Conservation (phyloP, 208 protist species). For the Leishmania arabica region DNA sequence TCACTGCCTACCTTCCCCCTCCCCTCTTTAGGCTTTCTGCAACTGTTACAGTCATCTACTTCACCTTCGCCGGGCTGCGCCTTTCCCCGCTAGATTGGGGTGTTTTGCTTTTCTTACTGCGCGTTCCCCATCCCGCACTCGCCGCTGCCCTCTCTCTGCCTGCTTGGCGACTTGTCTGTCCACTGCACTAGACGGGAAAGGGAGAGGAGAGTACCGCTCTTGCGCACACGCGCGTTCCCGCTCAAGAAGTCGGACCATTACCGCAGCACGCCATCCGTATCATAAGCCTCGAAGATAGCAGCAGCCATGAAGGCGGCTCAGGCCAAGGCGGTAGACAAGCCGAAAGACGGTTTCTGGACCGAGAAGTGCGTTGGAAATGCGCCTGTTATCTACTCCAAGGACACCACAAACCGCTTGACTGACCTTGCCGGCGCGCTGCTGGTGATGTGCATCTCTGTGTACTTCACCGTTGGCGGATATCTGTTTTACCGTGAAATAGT, state of each 20-base stretch:
- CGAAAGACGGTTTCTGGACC: conserved; percentile 18
- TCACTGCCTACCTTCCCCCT: neutral
- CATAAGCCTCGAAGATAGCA: neutral
- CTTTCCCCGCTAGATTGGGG: neutral
- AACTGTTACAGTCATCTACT: neutral
- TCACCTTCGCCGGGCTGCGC: neutral
- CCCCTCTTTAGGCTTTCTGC: neutral
- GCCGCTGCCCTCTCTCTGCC: neutral
- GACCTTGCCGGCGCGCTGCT: conserved; percentile 76
- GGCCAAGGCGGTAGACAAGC: neutral
- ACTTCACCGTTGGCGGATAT: conserved; percentile 78
- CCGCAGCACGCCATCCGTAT: neutral
- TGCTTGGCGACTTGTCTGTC: neutral
- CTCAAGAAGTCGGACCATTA: neutral
- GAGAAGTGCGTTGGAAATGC: conserved; percentile 60
- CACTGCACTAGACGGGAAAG: neutral
- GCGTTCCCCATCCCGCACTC: neutral
- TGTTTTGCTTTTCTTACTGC: neutral
- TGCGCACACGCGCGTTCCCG: neutral
- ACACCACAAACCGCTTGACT: conserved; percentile 58
- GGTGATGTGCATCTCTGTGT: conserved; percentile 69
- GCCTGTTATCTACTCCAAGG: conserved; percentile 65
- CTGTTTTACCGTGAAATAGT: conserved; percentile 75
- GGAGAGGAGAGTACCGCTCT: neutral
- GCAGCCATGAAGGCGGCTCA: neutral